phyloP scores from a whole-genome alignment of 2,329 filamentous ascomycete species.

The Arthrobotrys sphaeroides region DNA sequence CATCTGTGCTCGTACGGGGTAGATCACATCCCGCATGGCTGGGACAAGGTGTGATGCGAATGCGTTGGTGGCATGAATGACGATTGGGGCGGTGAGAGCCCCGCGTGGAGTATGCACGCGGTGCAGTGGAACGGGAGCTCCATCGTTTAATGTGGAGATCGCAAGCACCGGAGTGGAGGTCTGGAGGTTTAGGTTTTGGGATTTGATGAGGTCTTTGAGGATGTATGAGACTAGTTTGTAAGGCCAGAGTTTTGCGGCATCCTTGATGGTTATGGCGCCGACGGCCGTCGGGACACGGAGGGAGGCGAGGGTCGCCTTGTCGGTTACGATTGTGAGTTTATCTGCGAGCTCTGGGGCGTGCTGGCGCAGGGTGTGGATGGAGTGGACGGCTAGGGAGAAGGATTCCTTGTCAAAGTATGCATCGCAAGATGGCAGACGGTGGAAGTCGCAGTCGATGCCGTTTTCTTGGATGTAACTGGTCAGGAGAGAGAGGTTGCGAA shows the following conservation, averaged over 20 bases:
- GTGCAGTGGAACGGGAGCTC: constrained; percentile 38
- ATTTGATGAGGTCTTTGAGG: constrained; percentile 69
- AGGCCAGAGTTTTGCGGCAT: constrained; percentile 78
- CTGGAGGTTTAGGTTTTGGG: constrained; percentile 73
- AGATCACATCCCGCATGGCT: constrained; percentile 73
- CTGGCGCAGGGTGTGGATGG: constrained; percentile 66
- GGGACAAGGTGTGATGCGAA: constrained; percentile 82
- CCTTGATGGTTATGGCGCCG: constrained; percentile 71
- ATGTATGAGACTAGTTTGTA: constrained; percentile 83
- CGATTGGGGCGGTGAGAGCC: constrained; percentile 57
- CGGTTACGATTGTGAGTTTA: constrained; percentile 59
- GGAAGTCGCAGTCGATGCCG: constrained; percentile 76
- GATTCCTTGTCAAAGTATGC: constrained; percentile 69
- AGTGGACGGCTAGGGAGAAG: constrained; percentile 66
- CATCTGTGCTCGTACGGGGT: constrained; percentile 80
- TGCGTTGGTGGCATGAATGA: constrained; percentile 83
- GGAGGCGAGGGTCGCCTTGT: constrained; percentile 60
- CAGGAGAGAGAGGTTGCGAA: constrained; percentile 73
- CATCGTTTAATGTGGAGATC: constrained; percentile 58
- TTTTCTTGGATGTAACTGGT: constrained; percentile 68
- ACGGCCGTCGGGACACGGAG: constrained; percentile 69
- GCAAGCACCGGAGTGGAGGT: constrained; percentile 72
- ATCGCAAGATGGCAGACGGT: constrained; percentile 71
- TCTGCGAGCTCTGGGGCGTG: constrained; percentile 69
- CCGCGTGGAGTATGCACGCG: constrained; percentile 67